Base-by-base conservation (phyloP, 768 basidiomycete species). In the Xerocomus potaroensis region DNA sequence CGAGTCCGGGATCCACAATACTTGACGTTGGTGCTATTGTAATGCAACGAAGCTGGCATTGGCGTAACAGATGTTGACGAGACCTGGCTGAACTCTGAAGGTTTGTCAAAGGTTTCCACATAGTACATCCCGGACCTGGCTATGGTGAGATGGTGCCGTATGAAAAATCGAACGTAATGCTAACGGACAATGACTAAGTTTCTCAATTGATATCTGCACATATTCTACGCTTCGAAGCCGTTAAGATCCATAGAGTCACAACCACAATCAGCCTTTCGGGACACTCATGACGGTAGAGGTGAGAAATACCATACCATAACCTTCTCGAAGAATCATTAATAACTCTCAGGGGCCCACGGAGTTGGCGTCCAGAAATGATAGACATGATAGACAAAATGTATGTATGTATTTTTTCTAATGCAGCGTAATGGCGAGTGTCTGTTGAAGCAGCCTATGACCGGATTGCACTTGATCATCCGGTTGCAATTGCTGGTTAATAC, bases 261-360 rank as follows among this genome's bases (percentile, higher is more conserved):
- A 49, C 59, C 9, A 84, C 76, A 0, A 81, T 58, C 14, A 84
- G 52, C 36, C 71, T 70, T 50, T 83, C 80, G 51, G 63, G 72
- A 10, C 73, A 78, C 3, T 65, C 64, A 58, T 78, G 79, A 4
- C 44, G 58, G 22, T 49, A 29, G 68, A n/a, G n/a, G n/a, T n/a
- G n/a, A n/a, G n/a, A n/a, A n/a, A n/a, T n/a, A n/a, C n/a, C n/a
- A n/a, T n/a, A n/a, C n/a, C n/a, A n/a, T n/a, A n/a, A n/a, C n/a
- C n/a, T n/a, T n/a, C n/a, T n/a, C n/a, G n/a, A n/a, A n/a, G n/a
- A n/a, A n/a, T n/a, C n/a, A n/a, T n/a, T n/a, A n/a, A n/a, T n/a
- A n/a, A n/a, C n/a, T n/a, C n/a, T n/a, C n/a, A n/a, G n/a, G n/a
- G n/a, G n/a, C n/a, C n/a, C n/a, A n/a, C n/a, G n/a, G n/a, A n/a